Base-by-base conservation (phyloP, 2,329 filamentous ascomycete genomes). In the Decorospora gaudefroyi region DNA sequence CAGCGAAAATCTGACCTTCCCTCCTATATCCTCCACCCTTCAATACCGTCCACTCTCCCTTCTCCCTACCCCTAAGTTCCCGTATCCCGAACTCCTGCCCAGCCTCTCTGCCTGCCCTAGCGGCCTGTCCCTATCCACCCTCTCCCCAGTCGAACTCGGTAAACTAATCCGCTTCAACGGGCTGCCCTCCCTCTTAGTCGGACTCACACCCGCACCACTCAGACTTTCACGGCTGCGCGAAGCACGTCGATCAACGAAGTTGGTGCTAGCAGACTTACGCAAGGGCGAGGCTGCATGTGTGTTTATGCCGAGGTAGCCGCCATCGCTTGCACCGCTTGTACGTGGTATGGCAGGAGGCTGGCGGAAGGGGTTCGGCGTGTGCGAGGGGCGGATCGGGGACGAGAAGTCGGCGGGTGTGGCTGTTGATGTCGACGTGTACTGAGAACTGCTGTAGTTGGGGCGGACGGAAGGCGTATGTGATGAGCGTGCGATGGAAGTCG, bases 211-310 rank as follows among this genome's bases (percentile, higher is more conserved):
- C 12, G 52, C 47, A 2, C 61, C 62, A 4, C 59, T 49, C 2
- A 60, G 29, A 22, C 59, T 53, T 12, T 60, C 53, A 31, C 55
- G 41, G 29, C 44, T 36, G 10, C 58, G 42, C 3, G 46, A 41
- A 4, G 27, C 46, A 16, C 47, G 49, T n/a, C 46, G 34, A 33
- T 57, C 53, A 7, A 73, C 48, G 42, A 71, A 70, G 43, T 76
- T 87, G 70, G 70, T 82, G 70, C 74, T 88, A 58, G 76, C 83
- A 2, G 87, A 79, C 67, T 95, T 96, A 60, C 90, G 86, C 9
- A 97, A 70, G 0, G 92, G 92, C 8, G 89, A 95, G 27, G 85
- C 87, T 4, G 84, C 84, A 67, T 95, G 89, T 4, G 80, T 86
- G 68, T 85, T 90, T 1, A 95, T 79, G 10, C 91, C 90, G 35